Evolutionary conservation across 371 early-diverging fungal genomes (phyloP).

Genomic region (Nematocida homosporus): DNA sequence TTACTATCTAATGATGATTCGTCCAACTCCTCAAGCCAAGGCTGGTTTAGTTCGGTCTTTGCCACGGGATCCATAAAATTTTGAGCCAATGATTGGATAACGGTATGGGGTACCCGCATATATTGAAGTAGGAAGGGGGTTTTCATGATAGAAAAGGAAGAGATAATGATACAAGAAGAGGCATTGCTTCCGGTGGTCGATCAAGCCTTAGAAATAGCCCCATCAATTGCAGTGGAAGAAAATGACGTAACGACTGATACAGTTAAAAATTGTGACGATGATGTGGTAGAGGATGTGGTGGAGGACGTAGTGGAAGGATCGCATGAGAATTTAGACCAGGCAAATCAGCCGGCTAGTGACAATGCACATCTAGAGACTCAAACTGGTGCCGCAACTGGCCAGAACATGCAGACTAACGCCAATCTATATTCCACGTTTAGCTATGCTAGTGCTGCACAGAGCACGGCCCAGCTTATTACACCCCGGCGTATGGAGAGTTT

Average conservation of each 20-base stretch:
- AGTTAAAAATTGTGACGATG: too few species aligned
- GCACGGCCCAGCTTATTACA: not conserved
- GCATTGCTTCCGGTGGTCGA: not conserved
- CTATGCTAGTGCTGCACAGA: too few species aligned
- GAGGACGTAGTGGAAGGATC: too few species aligned
- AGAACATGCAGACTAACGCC: too few species aligned
- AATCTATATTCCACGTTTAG: too few species aligned
- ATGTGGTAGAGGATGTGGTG: too few species aligned
- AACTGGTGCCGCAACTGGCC: too few species aligned
- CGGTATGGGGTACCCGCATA: not conserved
- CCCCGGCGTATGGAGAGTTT: slow-evolving; percentile 13
- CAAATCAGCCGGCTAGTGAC: too few species aligned
- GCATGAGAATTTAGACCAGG: too few species aligned
- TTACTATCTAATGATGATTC: not conserved
- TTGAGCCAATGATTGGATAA: too few species aligned
- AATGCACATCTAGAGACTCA: too few species aligned
- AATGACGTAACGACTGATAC: not conserved
- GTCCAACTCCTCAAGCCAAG: not conserved
- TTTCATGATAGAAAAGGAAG: not conserved
- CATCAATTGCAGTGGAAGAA: not conserved
- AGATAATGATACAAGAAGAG: not conserved
- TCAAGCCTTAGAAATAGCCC: not conserved
- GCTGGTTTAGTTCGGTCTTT: too few species aligned
- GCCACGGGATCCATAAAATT: slow-evolving; percentile 1
- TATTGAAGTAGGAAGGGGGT: not conserved